Evolutionary conservation across 345 rosid genomes (phyloP), one percentile per base, ranked within the genome.

Genomic region (Citrus cavaleriei): DNA sequence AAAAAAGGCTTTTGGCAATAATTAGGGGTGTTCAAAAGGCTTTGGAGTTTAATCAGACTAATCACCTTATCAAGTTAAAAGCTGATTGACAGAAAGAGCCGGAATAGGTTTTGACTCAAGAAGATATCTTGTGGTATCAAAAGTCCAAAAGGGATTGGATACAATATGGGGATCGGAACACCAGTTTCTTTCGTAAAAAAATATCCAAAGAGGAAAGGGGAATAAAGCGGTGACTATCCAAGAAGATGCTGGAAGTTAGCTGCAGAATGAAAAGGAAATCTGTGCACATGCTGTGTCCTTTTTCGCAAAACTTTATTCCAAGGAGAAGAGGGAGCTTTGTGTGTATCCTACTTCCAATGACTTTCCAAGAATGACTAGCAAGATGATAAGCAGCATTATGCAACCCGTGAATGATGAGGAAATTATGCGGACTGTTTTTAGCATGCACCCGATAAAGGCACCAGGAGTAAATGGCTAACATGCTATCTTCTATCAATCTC

Each of bases 81-180:
- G 10, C 0, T 7, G 14, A 2, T 2, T 18, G 1, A 1, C 25
- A 22, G 22, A 10, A 3, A 2, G 1, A 61, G 0, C 14, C 7
- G 4, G 65, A 61, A 22, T 3, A 24, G 25, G 22, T 61, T 24
- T 25, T 61, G 32, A 13, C 65, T 12, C 32, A 60, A 60, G 32
- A 61, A 18, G 65, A 61, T 2, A 22, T 12, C 13, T 6, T 61
- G 12, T 61, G 65, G 65, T 24, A 9, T 61, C 13, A 61, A 2
- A 61, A 61, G 22, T 61, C 65, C 4, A 7, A 4, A 22, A 25
- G 30, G 32, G 65, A 61, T 3, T 61, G 64, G 64, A 60, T 24
- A 1, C 12, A 21, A 5, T 10, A 9, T 24, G 14, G 16, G 24
- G 30, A 61, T 6, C 0, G 6, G 8, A 61, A 24, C 13, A 61